Evolutionary conservation across 1,284 basidiomycete species (phyloP).

Genomic region (Rhodotorula sp.): DNA sequence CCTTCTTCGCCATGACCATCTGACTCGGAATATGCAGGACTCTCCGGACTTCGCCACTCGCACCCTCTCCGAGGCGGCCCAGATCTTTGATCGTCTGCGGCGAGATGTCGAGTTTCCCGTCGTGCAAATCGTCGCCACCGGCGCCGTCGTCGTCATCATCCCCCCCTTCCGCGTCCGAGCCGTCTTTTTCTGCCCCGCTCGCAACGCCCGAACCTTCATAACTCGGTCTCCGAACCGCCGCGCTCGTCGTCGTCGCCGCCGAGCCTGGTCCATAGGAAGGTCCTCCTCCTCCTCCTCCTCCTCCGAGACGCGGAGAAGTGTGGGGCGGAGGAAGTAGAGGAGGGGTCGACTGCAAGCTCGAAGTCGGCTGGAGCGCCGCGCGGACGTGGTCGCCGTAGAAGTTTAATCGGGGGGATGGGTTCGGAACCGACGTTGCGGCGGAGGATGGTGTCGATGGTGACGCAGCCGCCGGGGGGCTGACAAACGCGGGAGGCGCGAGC

Average conservation of each 20-base stretch:
- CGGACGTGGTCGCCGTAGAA: conserved; percentile 24
- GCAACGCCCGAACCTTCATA: background rate
- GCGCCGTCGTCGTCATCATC: background rate
- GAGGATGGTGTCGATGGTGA: background rate
- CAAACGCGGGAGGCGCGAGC: background rate
- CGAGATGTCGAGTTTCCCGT: conserved; percentile 30
- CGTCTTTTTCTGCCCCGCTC: conserved; percentile 3
- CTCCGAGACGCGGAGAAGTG: background rate
- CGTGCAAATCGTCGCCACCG: background rate
- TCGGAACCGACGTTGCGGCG: background rate
- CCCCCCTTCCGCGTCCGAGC: conserved; percentile 16
- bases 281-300: background rate
- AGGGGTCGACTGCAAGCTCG: background rate
- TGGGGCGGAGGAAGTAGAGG: background rate
- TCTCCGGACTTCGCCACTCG: conserved; percentile 91
- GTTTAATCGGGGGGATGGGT: background rate
- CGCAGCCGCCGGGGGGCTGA: background rate
- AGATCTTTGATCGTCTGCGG: conserved; percentile 40
- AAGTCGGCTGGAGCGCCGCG: conserved; percentile 4
- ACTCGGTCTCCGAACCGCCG: background rate
- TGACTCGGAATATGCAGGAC: conserved; percentile 76
- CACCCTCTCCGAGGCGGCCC: conserved; percentile 82
- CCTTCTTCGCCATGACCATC: conserved; percentile 84
- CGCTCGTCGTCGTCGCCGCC: background rate
- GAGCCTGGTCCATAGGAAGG: background rate